Base-by-base conservation (phyloP, 169 alveolate genomes). In the Plasmodium coatneyi region DNA sequence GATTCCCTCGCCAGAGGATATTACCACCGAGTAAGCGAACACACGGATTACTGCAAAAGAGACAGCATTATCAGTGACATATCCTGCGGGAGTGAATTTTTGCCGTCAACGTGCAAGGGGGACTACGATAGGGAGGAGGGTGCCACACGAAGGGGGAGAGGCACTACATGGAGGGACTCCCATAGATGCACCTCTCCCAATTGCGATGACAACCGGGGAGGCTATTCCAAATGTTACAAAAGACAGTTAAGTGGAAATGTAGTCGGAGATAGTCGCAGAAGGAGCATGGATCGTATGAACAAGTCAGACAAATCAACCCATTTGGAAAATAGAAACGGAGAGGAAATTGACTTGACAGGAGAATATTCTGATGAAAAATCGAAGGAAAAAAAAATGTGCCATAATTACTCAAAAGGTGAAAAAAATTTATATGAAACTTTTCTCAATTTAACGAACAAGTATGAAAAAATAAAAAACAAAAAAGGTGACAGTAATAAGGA, bases 391-490 rank as follows among this genome's bases (percentile, higher is more conserved):
- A 80, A 80, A 80, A 80, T n/a, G 70, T 41, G 5, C 30, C 32
- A 19, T 66, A 66, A 22, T 66, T 66, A 22, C 66, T 14, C 87
- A 46, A 16, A 80, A n/a, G 76, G 19, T 46, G 52, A 30, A 52
- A 70, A 70, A 14, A 19, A 14, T 70, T 83, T 83, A 25, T 83
- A 66, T 70, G 74, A 34, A 30, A 52, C 92, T 22, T 83, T 83
- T 70, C 39, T 83, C 19, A 22, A 83, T 83, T 34, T 83, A 66
- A 83, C 92, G 76, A 39, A 60, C 6, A 83, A 83, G 80, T 83
- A 39, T 19, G 92, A 34, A 22, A 83, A 71, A 39, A 34, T 70
- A 14, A 36, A 83, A 66, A 83, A 41, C 9, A 71, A 39, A n/a
- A 70, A 83, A 83, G 72, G 14, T 5, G 25, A 22, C 5, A 52